phyloP scores from a whole-genome alignment of 2,329 filamentous ascomycete species.

The Alternaria triticina region DNA sequence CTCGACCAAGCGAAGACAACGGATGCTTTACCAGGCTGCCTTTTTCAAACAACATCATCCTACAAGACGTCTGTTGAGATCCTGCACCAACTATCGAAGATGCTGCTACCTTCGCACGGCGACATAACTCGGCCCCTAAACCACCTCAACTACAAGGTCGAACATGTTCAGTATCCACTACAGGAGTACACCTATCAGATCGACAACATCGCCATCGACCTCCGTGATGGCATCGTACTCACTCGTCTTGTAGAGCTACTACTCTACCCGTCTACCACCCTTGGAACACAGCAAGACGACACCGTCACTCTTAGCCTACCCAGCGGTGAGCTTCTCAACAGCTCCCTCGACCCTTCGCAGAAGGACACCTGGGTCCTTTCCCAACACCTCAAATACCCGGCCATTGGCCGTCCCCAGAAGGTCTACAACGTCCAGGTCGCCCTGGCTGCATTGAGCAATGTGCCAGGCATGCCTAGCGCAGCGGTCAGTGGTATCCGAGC shows the following conservation, averaged over 20 bases:
- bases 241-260: slow-evolving; percentile 65
- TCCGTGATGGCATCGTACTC: slow-evolving; percentile 67
- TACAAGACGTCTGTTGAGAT: slow-evolving; percentile 64
- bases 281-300: slow-evolving; percentile 39
- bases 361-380: slow-evolving; percentile 58
- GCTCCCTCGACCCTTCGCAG: slow-evolving; percentile 36
- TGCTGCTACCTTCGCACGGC: slow-evolving; percentile 65
- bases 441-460: slow-evolving; percentile 58
- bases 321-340: slow-evolving; percentile 53
- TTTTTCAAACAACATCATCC: slow-evolving; percentile 60
- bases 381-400: slow-evolving; percentile 65
- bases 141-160: slow-evolving; percentile 64
- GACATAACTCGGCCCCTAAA: slow-evolving; percentile 62
- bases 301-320: slow-evolving; percentile 56
- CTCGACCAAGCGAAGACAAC: slow-evolving; percentile 61
- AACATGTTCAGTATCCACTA: slow-evolving; percentile 62
- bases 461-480: slow-evolving; percentile 50
- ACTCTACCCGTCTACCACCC: slow-evolving; percentile 52
- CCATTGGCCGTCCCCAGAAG: slow-evolving; percentile 62
- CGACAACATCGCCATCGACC: slow-evolving; percentile 66
- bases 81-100: slow-evolving; percentile 57
- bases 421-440: slow-evolving; percentile 66
- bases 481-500: slow-evolving; percentile 56
- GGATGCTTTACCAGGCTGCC: slow-evolving; percentile 48
- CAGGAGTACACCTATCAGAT: slow-evolving; percentile 66